Conservation (phyloP, 331 rosid species). For the Quercus tomentella region DNA sequence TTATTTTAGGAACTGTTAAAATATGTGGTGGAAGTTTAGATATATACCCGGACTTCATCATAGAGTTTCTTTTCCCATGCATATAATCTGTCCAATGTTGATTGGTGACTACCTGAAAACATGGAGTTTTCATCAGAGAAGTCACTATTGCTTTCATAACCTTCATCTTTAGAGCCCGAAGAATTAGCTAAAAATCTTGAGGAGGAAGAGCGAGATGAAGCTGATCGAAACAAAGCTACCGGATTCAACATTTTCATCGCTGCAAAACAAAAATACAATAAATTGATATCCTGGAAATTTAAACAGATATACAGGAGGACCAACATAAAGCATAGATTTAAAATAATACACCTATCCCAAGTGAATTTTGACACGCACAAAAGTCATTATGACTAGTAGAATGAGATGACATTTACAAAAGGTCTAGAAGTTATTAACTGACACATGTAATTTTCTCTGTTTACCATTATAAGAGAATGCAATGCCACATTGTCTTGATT, state of each 20-base stretch:
- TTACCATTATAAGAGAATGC: too few species aligned
- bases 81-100: conserved; percentile 79
- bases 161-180: conserved; percentile 46
- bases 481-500: too few species aligned
- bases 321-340: neutral
- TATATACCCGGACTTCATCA: conserved; percentile 74
- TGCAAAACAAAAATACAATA: conserved; percentile 27
- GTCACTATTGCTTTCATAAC: conserved; percentile 38
- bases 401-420: too few species aligned
- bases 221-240: conserved; percentile 73
- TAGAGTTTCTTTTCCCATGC: conserved; percentile 97
- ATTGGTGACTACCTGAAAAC: conserved; percentile 71
- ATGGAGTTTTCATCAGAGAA: conserved; percentile 44
- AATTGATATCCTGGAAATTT: conserved; percentile 4
- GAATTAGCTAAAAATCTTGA: conserved; percentile 52
- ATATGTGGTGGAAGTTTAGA: conserved; percentile 1
- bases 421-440: too few species aligned
- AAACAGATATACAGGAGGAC: neutral
- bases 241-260: conserved; percentile 87
- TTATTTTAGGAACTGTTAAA: neutral
- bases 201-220: conserved; percentile 69
- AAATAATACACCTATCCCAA: neutral
- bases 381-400: neutral
- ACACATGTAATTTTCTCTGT: too few species aligned
- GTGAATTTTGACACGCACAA: neutral